Evolutionary conservation across 164 flowering plant species (phyloP).

Genomic region (Vitis rotundifolia): DNA sequence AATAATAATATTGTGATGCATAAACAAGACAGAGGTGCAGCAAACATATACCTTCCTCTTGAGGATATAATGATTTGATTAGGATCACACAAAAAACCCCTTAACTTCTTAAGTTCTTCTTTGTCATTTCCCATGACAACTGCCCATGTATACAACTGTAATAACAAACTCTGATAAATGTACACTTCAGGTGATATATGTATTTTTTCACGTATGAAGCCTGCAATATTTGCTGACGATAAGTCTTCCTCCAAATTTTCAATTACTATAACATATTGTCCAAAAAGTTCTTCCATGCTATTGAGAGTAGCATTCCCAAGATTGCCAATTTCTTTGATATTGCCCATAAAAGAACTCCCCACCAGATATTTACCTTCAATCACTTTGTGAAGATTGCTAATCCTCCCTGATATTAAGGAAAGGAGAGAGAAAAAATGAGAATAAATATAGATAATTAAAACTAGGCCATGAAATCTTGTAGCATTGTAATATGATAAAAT

Average conservation of each 20-base stretch:
- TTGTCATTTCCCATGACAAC: slow-evolving; percentile 27
- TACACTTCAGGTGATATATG: slow-evolving; percentile 30
- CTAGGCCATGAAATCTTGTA: no score
- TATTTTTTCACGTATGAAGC: slow-evolving; percentile 36
- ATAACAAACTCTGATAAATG: slow-evolving; percentile 40
- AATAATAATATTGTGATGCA: no score
- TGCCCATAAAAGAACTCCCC: not conserved
- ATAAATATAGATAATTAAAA: no score
- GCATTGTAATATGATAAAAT: no score
- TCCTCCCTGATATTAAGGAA: slow-evolving; percentile 14
- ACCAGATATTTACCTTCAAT: slow-evolving; percentile 2
- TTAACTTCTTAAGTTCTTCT: slow-evolving; percentile 34
- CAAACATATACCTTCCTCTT: slow-evolving; percentile 39
- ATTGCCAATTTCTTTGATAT: slow-evolving; percentile 8
- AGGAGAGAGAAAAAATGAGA: not conserved
- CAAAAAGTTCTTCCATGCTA: no score
- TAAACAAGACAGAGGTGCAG: no score
- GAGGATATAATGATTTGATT: slow-evolving; percentile 46
- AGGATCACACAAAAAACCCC: slow-evolving; percentile 35
- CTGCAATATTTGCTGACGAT: slow-evolving; percentile 28
- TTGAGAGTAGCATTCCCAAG: no score
- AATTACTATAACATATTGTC: slow-evolving; percentile 26
- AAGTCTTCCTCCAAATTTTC: slow-evolving; percentile 56
- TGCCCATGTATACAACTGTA: slow-evolving; percentile 40
- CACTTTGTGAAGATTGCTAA: not conserved